Percentiles rank a stretch among this genome's conserved stretches.
These are phyloP conservation scores for Protea cynaroides DNA, from an alignment of 164 flowering plant genomes.

Conservation along the genomic window DNA sequence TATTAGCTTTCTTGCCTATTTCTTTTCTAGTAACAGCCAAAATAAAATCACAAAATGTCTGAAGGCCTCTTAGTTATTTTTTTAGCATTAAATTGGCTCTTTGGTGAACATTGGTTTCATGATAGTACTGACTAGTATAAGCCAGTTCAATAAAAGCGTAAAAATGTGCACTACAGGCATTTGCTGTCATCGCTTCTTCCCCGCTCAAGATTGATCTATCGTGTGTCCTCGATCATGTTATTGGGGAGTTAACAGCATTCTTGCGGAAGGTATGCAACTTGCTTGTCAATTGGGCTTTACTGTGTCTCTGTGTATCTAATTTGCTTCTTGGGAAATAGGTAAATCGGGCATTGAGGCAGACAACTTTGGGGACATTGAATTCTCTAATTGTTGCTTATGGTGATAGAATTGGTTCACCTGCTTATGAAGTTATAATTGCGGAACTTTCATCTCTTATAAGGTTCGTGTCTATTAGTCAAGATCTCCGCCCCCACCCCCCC, in stretches of 20 bases:
- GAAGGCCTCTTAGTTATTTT: too few species aligned
- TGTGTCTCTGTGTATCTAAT: not conserved
- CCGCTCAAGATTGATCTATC: slow-evolving; percentile 77
- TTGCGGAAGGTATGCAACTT: slow-evolving; percentile 64
- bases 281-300: too few species aligned
- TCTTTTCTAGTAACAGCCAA: too few species aligned
- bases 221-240: slow-evolving; percentile 80
- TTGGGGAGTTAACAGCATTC: slow-evolving; percentile 86
- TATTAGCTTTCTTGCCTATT: too few species aligned
- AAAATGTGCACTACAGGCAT: slow-evolving; percentile 50
- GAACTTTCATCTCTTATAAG: slow-evolving; percentile 92
- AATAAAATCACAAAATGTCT: too few species aligned
- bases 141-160: not conserved
- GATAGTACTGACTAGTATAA: too few species aligned
- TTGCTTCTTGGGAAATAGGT: slow-evolving; percentile 47
- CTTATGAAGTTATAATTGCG: slow-evolving; percentile 88
- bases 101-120: too few species aligned
- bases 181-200: slow-evolving; percentile 91
- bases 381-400: slow-evolving; percentile 93
- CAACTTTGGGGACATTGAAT: slow-evolving; percentile 88
- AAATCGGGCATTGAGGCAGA: slow-evolving; percentile 87
- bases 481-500: too few species aligned
- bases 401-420: slow-evolving; percentile 76
- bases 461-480: slow-evolving; percentile 38
- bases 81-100: too few species aligned